Percentiles rank a stretch among this genome's conserved stretches.
These are phyloP conservation scores for Microsporum canis DNA, from an alignment of 2,329 filamentous ascomycete species.

Conservation along the genomic window DNA sequence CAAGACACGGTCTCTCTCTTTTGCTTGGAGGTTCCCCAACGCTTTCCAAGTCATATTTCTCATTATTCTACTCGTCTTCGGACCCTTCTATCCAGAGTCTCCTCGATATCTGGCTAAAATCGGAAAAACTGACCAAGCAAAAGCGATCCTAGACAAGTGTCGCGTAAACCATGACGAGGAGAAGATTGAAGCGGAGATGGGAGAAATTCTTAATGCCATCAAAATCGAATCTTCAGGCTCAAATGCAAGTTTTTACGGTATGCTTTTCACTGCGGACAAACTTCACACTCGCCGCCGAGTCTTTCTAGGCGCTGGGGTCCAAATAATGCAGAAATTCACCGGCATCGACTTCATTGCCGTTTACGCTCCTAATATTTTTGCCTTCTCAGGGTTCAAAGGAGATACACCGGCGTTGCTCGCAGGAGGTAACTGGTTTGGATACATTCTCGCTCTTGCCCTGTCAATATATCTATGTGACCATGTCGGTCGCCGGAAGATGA, in stretches of 20 bases:
- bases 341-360: neutral
- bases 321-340: constrained; percentile 2
- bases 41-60: constrained; percentile 40
- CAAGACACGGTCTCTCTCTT: neutral
- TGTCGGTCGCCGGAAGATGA: neutral
- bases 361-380: constrained; percentile 1
- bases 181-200: neutral
- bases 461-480: neutral
- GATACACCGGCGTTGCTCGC: neutral
- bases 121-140: neutral
- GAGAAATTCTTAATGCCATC: neutral
- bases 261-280: neutral
- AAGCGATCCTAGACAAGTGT: neutral
- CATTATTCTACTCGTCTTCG: constrained; percentile 28
- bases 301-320: neutral
- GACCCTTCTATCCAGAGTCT: constrained; percentile 27
- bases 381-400: neutral
- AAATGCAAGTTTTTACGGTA: neutral
- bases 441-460: neutral
- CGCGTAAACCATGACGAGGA: neutral
- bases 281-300: neutral
- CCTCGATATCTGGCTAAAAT: constrained; percentile 15
- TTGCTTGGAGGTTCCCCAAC: constrained; percentile 38
- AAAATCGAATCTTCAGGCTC: neutral
- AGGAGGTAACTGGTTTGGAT: neutral